Percentiles rank a stretch among this genome's conserved stretches.
Evolutionary conservation across 2,329 filamentous ascomycete species (phyloP).

Genomic region (Alternaria longipes): DNA sequence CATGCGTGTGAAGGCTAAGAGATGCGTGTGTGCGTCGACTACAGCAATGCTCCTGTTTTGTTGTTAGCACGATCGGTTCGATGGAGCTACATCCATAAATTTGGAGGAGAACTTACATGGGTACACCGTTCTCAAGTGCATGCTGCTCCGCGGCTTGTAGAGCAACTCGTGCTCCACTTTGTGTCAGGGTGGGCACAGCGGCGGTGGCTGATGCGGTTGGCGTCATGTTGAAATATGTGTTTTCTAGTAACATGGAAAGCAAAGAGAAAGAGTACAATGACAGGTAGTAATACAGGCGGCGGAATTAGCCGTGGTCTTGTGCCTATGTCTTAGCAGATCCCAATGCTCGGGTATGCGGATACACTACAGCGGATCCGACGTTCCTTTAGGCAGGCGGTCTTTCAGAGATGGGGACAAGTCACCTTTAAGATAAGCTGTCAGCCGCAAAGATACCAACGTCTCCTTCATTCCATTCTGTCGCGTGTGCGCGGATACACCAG

Average conservation of each 20-base stretch:
- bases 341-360: slow-evolving; percentile 16
- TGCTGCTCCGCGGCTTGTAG: slow-evolving; percentile 40
- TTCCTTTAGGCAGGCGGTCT: slow-evolving; percentile 10
- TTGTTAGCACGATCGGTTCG: slow-evolving; percentile 1
- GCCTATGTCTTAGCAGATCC: slow-evolving; percentile 11
- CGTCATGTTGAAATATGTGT: slow-evolving; percentile 22
- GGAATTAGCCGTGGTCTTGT: slow-evolving; percentile 16
- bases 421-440: slow-evolving; percentile 12
- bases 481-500: slow-evolving; percentile 17
- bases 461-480: background rate
- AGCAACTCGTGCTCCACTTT: slow-evolving; percentile 41
- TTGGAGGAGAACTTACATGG: slow-evolving; percentile 40
- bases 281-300: slow-evolving; percentile 2
- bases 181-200: slow-evolving; percentile 40
- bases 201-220: slow-evolving; percentile 24
- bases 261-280: slow-evolving; percentile 1
- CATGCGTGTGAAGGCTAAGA: slow-evolving; percentile 58
- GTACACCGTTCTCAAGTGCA: slow-evolving; percentile 37
- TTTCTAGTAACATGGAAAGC: slow-evolving; percentile 5
- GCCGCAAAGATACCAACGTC: background rate
- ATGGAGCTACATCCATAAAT: background rate
- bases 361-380: slow-evolving; percentile 10
- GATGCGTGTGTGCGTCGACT: slow-evolving; percentile 54
- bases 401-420: slow-evolving; percentile 5
- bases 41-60: slow-evolving; percentile 57